Base-by-base conservation (phyloP, 768 basidiomycete genomes). In the Leccinum arenicola region DNA sequence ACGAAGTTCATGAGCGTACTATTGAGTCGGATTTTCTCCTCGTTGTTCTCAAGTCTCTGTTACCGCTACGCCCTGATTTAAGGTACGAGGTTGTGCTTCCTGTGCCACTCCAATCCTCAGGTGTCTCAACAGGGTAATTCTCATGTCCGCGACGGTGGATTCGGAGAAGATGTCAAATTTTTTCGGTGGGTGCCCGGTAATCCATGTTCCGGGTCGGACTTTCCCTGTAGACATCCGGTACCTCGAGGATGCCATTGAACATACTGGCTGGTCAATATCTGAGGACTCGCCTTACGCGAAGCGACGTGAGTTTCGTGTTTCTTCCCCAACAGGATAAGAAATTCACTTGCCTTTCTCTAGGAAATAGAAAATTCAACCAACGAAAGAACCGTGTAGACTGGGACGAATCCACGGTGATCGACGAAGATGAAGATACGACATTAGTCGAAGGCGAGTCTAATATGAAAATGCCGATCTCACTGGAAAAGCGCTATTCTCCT, bases 1-100 rank as follows among this genome's bases (percentile, higher is more conserved):
- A 99, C 65, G 96, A 99, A 87, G 93, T 97, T 50, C 96, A 99
- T 67, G 96, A 99, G 76, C 87, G 96, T 21, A 93, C 88, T 7
- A 97, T 99, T 64, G 96, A 99, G 70, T 95, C 93, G 0, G 96
- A 98, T 73, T 99, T 99, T 76, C 81, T 99, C 33, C 78, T 99
- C 33, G 93, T 98, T 64, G 93, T 98, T 6, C 80, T 99, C 55
- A 94, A 93, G 73, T 87, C 90, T 15, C 76, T 98, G 35, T 73
- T 97, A 54, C 74, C 80, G 56, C 84, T 88, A 62, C 82, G 92
- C 25, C 82, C 87, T 52, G 87, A 96, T 65, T 77, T 99, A n/a
- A 95, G 91, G 94, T 90, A 63, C 59, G 78, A 70, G 38, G 35
- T 17, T 12, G 49, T n/a, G 2, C 6, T 52, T 52, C 6, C 21